Conservation (phyloP, 208 protist species). For the Wallacemonas collosoma region DNA sequence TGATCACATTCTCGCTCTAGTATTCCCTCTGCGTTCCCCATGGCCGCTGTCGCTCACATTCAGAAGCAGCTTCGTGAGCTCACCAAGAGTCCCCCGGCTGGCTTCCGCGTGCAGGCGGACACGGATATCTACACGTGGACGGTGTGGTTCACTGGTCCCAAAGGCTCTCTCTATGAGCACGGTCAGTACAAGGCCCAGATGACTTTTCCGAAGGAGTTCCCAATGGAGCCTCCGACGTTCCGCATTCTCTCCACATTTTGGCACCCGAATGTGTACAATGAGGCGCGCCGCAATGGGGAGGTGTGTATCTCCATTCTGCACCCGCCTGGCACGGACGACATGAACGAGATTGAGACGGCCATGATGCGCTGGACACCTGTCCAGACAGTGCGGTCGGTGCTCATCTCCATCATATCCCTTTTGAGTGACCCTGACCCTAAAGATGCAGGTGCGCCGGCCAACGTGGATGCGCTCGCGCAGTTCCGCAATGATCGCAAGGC, state of each 20-base stretch:
- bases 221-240: constrained; percentile 95
- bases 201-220: constrained; percentile 96
- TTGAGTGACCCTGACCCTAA: constrained; percentile 94
- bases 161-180: constrained; percentile 85
- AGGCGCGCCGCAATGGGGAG: constrained; percentile 68
- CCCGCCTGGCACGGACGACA: constrained; percentile 95
- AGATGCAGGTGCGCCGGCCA: constrained; percentile 93
- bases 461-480: constrained; percentile 93
- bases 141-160: constrained; percentile 88
- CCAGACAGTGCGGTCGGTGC: constrained; percentile 94
- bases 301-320: constrained; percentile 99
- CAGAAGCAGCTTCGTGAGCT: constrained; percentile 93
- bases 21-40: constrained; percentile 10
- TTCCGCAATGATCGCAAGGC: constrained; percentile 73
- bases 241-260: constrained; percentile 95
- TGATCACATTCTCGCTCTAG: background rate
- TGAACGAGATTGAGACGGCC: constrained; percentile 85
- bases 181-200: constrained; percentile 93
- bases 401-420: constrained; percentile 95
- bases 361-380: constrained; percentile 97
- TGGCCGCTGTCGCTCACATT: constrained; percentile 85
- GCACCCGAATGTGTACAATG: constrained; percentile 97
- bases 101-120: constrained; percentile 91
- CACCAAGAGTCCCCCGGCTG: constrained; percentile 85
- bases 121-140: constrained; percentile 92